These are phyloP conservation scores for Penicillium sp. DNA, from an alignment of 2,329 filamentous ascomycete genomes.

Conservation along the genomic window DNA sequence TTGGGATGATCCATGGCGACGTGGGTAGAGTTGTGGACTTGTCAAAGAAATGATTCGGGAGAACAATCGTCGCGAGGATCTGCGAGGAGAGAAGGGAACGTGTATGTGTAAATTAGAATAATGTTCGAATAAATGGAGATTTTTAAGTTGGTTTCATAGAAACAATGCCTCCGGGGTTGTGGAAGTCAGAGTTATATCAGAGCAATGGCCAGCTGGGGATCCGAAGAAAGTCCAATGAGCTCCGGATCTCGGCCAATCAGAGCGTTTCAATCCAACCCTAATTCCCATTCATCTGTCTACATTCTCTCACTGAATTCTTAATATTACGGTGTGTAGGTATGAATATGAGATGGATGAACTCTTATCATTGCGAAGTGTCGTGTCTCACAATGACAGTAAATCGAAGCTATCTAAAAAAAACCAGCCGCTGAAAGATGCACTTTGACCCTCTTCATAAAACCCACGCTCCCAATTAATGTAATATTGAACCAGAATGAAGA, in stretches of 20 bases:
- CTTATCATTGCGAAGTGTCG: not conserved
- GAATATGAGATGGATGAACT: not conserved
- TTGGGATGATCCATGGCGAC: slow-evolving; percentile 2
- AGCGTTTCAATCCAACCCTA: slow-evolving; percentile 1
- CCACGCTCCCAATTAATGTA: slow-evolving; percentile 1
- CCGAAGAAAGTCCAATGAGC: slow-evolving; percentile 1
- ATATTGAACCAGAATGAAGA: not conserved
- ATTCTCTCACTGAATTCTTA: not conserved
- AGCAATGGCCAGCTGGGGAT: not conserved
- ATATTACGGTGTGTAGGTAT: not conserved
- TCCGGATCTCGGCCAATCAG: slow-evolving; percentile 9
- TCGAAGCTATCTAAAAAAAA: not conserved
- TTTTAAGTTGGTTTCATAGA: not conserved
- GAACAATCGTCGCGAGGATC: not conserved
- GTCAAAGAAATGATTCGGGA: not conserved
- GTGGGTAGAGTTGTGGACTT: not conserved
- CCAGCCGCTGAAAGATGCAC: slow-evolving; percentile 2
- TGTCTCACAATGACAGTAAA: not conserved
- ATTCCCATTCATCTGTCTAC: not conserved
- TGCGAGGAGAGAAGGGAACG: not conserved
- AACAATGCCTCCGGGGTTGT: not conserved
- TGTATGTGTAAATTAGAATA: not conserved
- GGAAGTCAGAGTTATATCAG: slow-evolving; percentile 2
- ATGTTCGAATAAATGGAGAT: not conserved
- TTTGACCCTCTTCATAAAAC: slow-evolving; percentile 1